Percentiles rank a stretch among this genome's conserved stretches.
phyloP scores from a whole-genome alignment of 495 filamentous ascomycete species.

The Hypoxylon rickii region DNA sequence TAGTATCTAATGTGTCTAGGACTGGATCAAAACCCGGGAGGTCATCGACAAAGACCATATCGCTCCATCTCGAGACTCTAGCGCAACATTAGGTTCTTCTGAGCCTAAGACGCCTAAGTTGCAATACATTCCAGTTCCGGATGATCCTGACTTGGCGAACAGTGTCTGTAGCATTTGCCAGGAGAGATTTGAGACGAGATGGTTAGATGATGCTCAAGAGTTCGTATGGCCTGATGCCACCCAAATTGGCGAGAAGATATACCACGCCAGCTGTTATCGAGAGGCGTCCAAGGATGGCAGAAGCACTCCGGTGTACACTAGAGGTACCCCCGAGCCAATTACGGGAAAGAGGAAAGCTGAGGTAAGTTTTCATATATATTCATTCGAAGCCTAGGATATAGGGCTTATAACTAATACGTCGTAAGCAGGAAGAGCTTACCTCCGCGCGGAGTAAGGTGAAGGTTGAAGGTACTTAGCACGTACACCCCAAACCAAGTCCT shows the following conservation, averaged over 20 bases:
- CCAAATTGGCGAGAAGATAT: conserved; percentile 76
- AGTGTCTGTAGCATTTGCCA: conserved; percentile 90
- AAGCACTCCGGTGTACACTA: conserved; percentile 48
- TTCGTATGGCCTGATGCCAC: conserved; percentile 96
- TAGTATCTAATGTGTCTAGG: conserved; percentile 49
- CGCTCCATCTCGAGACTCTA: conserved; percentile 37
- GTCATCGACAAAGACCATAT: conserved; percentile 65
- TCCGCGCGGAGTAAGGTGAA: conserved; percentile 36
- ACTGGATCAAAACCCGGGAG: conserved; percentile 88
- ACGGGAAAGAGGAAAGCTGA: conserved; percentile 80
- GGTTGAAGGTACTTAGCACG: conserved; percentile 30
- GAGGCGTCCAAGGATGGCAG: conserved; percentile 75
- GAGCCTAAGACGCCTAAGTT: conserved; percentile 56
- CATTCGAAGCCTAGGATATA: neutral
- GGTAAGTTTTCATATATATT: conserved; percentile 48
- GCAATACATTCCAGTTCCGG: conserved; percentile 81
- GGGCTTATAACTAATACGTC: conserved; percentile 26
- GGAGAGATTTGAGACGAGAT: conserved; percentile 86
- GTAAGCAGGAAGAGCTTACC: conserved; percentile 39
- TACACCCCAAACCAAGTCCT: neutral
- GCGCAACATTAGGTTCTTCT: conserved; percentile 17
- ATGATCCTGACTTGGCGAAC: conserved; percentile 70
- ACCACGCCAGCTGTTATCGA: conserved; percentile 85
- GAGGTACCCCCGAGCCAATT: conserved; percentile 65
- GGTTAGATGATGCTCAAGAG: conserved; percentile 89